Percentiles rank a stretch among this genome's conserved stretches.
phyloP scores from a whole-genome alignment of 192 early-diverging fungal genomes.

The Globomyces pollinis-pini region DNA sequence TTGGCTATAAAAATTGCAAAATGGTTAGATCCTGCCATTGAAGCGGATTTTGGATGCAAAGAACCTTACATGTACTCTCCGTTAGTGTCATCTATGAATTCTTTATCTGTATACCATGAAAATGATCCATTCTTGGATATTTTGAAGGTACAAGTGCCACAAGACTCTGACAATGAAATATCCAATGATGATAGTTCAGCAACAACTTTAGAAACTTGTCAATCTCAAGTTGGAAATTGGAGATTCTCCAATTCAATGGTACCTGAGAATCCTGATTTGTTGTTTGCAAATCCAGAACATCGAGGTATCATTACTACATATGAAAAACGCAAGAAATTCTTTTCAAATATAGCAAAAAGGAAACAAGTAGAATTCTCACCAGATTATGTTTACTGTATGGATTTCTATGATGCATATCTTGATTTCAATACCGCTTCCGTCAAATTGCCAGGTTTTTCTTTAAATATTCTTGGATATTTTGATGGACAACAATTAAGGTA shows the following conservation, averaged over 20 bases:
- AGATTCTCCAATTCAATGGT: conserved; percentile 18
- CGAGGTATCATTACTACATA: conserved; percentile 14
- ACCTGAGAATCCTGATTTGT: conserved; percentile 19
- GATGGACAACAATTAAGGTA: conserved; percentile 38
- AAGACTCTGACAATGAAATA: too few species aligned
- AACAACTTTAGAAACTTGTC: neutral
- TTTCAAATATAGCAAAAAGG: conserved; percentile 13
- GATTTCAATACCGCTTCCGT: conserved; percentile 24
- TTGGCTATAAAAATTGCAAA: conserved; percentile 35
- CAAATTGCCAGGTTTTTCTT: conserved; percentile 30
- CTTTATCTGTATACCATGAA: conserved; percentile 14
- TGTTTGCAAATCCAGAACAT: conserved; percentile 12
- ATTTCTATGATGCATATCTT: conserved; percentile 39
- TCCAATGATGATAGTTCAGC: too few species aligned
- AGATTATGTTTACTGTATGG: conserved; percentile 28
- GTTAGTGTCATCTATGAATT: conserved; percentile 30
- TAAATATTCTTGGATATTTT: conserved; percentile 29
- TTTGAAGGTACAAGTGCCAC: neutral
- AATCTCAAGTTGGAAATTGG: conserved; percentile 21
- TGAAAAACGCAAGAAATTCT: conserved; percentile 34
- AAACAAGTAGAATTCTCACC: conserved; percentile 10
- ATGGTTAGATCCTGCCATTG: conserved; percentile 36
- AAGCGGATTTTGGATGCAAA: conserved; percentile 14
- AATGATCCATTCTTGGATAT: neutral
- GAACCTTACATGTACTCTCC: conserved; percentile 31